phyloP scores from a whole-genome alignment of 2,329 filamentous ascomycete species.

The Ophiostoma tasmaniense region DNA sequence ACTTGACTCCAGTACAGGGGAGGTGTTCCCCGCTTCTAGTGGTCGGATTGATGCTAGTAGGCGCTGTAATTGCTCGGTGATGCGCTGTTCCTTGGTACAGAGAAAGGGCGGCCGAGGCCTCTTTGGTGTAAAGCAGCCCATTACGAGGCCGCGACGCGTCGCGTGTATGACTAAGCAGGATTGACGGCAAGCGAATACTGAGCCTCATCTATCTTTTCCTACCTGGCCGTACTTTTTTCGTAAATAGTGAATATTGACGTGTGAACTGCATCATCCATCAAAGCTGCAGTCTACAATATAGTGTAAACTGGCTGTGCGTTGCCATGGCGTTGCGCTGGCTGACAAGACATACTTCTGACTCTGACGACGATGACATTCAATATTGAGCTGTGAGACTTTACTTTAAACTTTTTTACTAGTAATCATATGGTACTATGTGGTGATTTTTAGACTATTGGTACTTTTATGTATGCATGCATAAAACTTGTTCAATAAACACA shows the following conservation, averaged over 20 bases:
- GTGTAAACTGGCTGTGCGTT: not conserved
- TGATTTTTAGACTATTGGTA: not conserved
- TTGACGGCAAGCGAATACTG: not conserved
- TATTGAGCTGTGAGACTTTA: too few relatives aligned
- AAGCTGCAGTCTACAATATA: not conserved
- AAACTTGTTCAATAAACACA: not conserved
- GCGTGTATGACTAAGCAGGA: conserved; percentile 1
- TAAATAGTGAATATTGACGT: too few relatives aligned
- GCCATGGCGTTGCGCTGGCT: not conserved
- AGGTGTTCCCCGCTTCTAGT: not conserved
- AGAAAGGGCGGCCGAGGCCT: too few relatives aligned
- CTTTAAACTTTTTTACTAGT: not conserved
- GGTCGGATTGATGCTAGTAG: not conserved
- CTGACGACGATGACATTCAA: not conserved
- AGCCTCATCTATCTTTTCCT: not conserved
- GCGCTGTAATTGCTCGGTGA: not conserved
- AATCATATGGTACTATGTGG: not conserved
- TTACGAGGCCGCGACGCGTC: conserved; percentile 1
- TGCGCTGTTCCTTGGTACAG: too few relatives aligned
- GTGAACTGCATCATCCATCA: not conserved
- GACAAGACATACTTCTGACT: not conserved
- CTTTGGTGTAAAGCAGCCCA: not conserved
- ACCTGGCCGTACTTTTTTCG: too few relatives aligned
- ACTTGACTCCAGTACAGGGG: too few relatives aligned
- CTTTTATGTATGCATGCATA: not conserved